Conservation (phyloP, 2,329 filamentous ascomycete genomes). For the Pezicula neosporulosa region DNA sequence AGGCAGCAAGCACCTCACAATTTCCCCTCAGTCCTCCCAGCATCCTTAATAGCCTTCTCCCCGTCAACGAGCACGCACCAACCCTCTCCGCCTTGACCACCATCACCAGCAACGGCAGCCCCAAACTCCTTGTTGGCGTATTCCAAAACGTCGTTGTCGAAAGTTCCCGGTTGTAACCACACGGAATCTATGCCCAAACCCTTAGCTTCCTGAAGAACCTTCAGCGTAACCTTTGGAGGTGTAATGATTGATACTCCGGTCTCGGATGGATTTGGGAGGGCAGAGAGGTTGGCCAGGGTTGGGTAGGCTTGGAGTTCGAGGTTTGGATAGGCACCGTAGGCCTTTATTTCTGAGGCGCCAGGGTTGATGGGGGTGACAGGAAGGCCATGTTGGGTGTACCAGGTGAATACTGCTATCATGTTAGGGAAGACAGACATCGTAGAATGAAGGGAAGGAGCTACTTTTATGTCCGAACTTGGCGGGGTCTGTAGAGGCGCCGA, state of each 20-base stretch:
- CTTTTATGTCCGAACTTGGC: conserved; percentile 87
- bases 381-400: conserved; percentile 78
- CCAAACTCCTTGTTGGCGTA: conserved; percentile 69
- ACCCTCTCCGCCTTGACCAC: conserved; percentile 65
- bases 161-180: conserved; percentile 90
- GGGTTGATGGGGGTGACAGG: conserved; percentile 85
- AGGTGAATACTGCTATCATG: conserved; percentile 67
- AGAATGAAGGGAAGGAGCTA: conserved; percentile 33
- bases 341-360: conserved; percentile 58
- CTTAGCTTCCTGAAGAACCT: conserved; percentile 75
- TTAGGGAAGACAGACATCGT: conserved; percentile 2
- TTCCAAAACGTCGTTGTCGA: conserved; percentile 69
- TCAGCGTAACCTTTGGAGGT: conserved; percentile 71
- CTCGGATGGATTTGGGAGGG: conserved; percentile 61
- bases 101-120: conserved; percentile 65
- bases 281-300: conserved; percentile 46
- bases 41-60: conserved; percentile 56
- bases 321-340: conserved; percentile 36
- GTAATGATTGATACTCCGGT: conserved; percentile 87
- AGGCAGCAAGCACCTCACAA: conserved; percentile 7
- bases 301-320: conserved; percentile 48
- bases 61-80: conserved; percentile 90
- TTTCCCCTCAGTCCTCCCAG: conserved; percentile 36
- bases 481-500: conserved; percentile 82
- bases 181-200: conserved; percentile 69